Base-by-base conservation (phyloP, 805 yeast species). In the Yarrowia phangngaensis region DNA sequence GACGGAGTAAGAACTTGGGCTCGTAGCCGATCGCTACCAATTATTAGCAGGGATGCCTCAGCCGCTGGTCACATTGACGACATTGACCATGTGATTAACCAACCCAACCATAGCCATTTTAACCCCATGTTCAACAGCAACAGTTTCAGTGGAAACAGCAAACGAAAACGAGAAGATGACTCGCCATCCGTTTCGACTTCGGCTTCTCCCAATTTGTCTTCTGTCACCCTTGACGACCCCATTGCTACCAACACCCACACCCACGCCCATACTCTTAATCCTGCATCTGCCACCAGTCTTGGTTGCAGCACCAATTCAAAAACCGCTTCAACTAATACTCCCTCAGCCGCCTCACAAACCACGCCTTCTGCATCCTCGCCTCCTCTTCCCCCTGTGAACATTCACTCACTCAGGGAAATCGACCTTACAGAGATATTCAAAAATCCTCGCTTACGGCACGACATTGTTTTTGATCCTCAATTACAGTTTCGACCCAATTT, bases 361-460 rank as follows among this genome's bases (percentile, higher is more conserved):
- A n/a, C n/a, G n/a, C n/a, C n/a, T n/a, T n/a, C n/a, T 51, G 72
- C 81, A 3, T 74, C 58, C 56, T 6, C n/a, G n/a, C n/a, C n/a
- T 3, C 24, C 43, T 13, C 23, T 40, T 17, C 95, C 95, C 3
- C 96, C 96, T 1, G 85, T 85, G 36, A 84, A 84, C 65, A 67
- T 85, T 40, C 88, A 81, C 60, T 79, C 87, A 23, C 72, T 89
- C 56, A 79, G 82, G 57, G 96, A 87, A 62, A 84, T 89, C 52
- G 97, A 89, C 60, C 67, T 89, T 35, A 84, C 84, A 54, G 95
- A 87, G 61, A 89, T 90, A 47, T 72, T 89, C 56, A 85, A 84
- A 61, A 89, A 89, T 65, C 95, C 95, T 3, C 95, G 87, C 63
- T 70, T 89, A 51, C 76, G 97, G 55, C 97, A 89, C 64, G 97